Base-by-base conservation (phyloP, 208 protist genomes). In the Wallacemonas sp. region DNA sequence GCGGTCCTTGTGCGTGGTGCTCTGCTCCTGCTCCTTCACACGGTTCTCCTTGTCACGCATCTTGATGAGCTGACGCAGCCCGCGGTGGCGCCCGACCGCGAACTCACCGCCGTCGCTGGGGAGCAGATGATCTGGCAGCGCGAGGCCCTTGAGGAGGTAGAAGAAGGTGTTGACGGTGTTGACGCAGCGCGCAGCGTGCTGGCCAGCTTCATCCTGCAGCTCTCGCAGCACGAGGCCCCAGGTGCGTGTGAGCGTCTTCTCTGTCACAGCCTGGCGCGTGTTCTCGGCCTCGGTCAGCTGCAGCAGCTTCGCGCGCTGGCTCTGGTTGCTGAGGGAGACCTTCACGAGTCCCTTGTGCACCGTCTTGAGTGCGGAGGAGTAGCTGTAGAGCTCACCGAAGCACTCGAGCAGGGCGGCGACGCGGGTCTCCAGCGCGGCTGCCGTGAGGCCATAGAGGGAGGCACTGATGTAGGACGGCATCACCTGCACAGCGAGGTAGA, bases 191-290 rank as follows among this genome's bases (percentile, higher is more conserved):
- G 76, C 80, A 14, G 78, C 74, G 70, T 92, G 85, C 41, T 83
- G 74, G 33, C 76, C 77, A 17, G 73, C 74, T 67, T 93, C 90
- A 26, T 93, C 85, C 64, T 96, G 81, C 61, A 93, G 30, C 72
- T 92, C 90, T 17, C 81, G 84, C 61, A 93, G 65, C 29, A 75
- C 64, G 11, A 71, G 75, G 23, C 68, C 78, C 85, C 83, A 92
- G 56, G 80, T 80, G 26, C 75, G 76, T 49, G 76, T 68, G 46
- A 88, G 76, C 1, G 70, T 65, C 33, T 36, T 38, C 11, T 76
- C 68, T 3, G 78, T 77, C 38, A 66, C 56, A 12, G 33, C 14
- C 27, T 87, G 80, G 54, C 89, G 81, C 39, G 41, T 30, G 16
- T 48, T 32, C 74, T 95, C 89, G 1, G 74, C 73, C n/a, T 43